Percentiles rank a stretch among this genome's conserved stretches.
Conservation (phyloP, 1,139 yeast genomes). For the Martiniozyma asiatica region DNA sequence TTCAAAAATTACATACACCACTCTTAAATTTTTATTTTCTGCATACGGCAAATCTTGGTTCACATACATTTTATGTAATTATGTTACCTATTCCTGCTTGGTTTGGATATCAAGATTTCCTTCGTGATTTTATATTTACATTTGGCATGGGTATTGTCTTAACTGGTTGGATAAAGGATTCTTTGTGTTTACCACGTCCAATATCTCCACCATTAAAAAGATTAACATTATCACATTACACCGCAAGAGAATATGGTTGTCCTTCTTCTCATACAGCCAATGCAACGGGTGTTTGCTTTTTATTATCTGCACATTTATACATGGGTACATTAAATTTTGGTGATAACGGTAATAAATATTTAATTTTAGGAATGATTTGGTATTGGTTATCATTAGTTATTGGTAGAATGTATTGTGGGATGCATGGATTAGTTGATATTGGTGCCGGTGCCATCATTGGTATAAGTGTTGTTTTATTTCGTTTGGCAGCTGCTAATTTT, state of each 20-base stretch:
- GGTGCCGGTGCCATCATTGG: conserved; percentile 60
- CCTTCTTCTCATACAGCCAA: conserved; percentile 92
- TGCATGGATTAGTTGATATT: conserved; percentile 89
- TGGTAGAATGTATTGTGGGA: conserved; percentile 90
- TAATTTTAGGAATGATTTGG: conserved; percentile 18
- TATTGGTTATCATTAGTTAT: conserved; percentile 59
- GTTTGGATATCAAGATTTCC: conserved; percentile 55
- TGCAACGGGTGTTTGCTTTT: conserved; percentile 66
- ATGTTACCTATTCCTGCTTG: conserved; percentile 80
- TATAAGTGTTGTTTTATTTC: conserved; percentile 28
- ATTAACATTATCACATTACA: conserved; percentile 78
- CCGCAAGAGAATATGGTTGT: conserved; percentile 88
- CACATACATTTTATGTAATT: conserved; percentile 86
- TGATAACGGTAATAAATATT: not conserved
- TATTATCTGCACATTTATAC: conserved; percentile 23
- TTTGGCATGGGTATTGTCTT: conserved; percentile 78
- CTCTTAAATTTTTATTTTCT: conserved; percentile 68
- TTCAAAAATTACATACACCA: conserved; percentile 47
- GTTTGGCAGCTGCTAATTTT: conserved; percentile 25
- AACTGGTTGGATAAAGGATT: conserved; percentile 73
- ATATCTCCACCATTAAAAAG: conserved; percentile 84
- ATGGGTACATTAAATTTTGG: not conserved
- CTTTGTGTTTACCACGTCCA: conserved; percentile 84
- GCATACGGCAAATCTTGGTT: conserved; percentile 80
- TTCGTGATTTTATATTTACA: conserved; percentile 63